A percentile compares a stretch with the other conserved stretches of the same genome.
These are phyloP conservation scores for Tuber calosporum DNA, from an alignment of 495 filamentous ascomycete genomes.

Conservation along the genomic window DNA sequence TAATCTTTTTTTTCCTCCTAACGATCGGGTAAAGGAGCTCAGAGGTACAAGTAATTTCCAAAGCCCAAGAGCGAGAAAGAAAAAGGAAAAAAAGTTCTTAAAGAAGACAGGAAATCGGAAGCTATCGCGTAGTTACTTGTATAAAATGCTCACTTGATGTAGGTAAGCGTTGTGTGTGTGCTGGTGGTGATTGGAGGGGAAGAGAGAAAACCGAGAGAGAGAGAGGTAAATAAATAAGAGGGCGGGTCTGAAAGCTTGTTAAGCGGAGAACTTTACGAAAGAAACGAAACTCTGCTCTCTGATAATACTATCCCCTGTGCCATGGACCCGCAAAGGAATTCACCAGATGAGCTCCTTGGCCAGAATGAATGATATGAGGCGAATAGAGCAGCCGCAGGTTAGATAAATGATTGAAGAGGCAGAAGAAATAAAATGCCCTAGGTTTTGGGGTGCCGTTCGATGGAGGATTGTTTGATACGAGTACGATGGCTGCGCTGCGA, in stretches of 20 bases:
- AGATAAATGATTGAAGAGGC: not conserved
- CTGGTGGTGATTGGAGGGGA: slow-evolving; percentile 1
- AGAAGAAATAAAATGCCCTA: not conserved
- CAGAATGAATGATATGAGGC: not conserved
- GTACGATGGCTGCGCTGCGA: not conserved
- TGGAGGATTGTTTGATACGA: not conserved
- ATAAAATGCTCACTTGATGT: slow-evolving; percentile 3
- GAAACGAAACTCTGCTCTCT: not conserved
- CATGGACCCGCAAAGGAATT: not conserved
- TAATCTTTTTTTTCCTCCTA: not conserved
- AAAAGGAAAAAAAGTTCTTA: not conserved
- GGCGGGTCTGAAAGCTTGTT: not conserved
- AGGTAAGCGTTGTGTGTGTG: slow-evolving; percentile 1
- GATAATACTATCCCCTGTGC: not conserved
- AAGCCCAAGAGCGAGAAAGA: not conserved
- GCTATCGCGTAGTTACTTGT: slow-evolving; percentile 1
- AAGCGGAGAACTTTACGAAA: not conserved
- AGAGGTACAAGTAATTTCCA: not conserved
- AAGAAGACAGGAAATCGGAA: not conserved
- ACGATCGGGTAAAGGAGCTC: not conserved
- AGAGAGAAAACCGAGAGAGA: not conserved
- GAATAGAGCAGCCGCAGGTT: not conserved
- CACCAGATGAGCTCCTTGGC: not conserved
- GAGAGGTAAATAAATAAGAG: slow-evolving; percentile 2
- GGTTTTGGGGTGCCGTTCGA: not conserved